Evolutionary conservation across 371 early-diverging fungal species (phyloP), one percentile per base, ranked within the genome.

Genomic region (Zopfochytrium polystomum): DNA sequence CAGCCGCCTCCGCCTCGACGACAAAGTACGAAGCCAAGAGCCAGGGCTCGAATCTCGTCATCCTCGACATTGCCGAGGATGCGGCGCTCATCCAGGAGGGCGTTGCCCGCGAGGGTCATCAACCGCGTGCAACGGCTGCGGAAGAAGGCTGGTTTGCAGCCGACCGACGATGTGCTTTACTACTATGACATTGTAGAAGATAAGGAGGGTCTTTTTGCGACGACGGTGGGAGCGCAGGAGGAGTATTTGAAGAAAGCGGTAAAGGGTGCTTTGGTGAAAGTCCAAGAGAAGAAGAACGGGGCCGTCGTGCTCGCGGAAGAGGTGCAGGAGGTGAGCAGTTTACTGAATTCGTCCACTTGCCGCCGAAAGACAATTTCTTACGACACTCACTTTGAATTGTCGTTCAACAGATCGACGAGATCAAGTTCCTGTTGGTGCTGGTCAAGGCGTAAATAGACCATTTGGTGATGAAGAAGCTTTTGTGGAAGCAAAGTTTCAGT

Each of bases 81-180:
- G 80, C 87, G 32, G 87, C 85, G 53, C 83, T 99, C 30, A 83
- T 90, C 68, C 87, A 91, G 65, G 97, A 97, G 78, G 96, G 96
- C 60, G 61, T 88, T 54, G 99, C 98, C 23, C 87, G 99, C 66
- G 99, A 99, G 79, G 80, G 78, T 99, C 65, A 88, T 97, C 66
- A 98, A 98, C 85, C 90, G n/a, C n/a, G n/a, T n/a, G n/a, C n/a
- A n/a, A n/a, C n/a, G n/a, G n/a, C n/a, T n/a, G n/a, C n/a, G n/a
- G n/a, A n/a, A n/a, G n/a, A n/a, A n/a, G n/a, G n/a, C n/a, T n/a
- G n/a, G n/a, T n/a, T n/a, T n/a, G n/a, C 81, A 87, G 71, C 88
- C 94, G 2, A 89, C 88, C 20, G 98, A 97, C 72, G 85, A 87
- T 47, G 88, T 96, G 60, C 66, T 76, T 59, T 89, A 89, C 84